Percentiles rank a stretch among this genome's conserved stretches.
Conservation (phyloP, 805 yeast species). For the Suhomyces kilbournensis region DNA sequence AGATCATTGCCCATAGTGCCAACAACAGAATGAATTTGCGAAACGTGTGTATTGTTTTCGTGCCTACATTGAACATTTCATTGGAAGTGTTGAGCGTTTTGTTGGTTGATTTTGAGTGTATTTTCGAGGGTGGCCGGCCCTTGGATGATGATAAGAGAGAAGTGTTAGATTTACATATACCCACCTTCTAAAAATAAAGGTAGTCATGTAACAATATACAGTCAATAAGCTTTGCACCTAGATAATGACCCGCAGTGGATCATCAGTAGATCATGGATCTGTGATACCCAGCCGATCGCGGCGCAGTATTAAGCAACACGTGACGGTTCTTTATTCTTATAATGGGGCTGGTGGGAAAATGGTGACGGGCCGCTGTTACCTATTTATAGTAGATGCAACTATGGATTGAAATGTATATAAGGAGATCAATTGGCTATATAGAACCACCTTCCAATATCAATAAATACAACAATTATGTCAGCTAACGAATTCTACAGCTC, state of each 20-base stretch:
- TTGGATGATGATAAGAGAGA: constrained; percentile 43
- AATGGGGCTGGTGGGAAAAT: background rate
- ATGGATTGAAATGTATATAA: background rate
- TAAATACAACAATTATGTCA: constrained; percentile 13
- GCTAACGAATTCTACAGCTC: constrained; percentile 28
- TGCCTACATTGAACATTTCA: constrained; percentile 73
- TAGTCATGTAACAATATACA: too few species aligned
- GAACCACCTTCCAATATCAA: too few species aligned
- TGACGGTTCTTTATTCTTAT: background rate
- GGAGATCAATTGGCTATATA: background rate
- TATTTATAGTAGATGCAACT: background rate
- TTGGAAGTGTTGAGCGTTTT: constrained; percentile 57
- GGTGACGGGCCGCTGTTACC: background rate
- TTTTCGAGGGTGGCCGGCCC: constrained; percentile 55
- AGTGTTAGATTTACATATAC: constrained; percentile 51
- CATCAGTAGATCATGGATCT: background rate
- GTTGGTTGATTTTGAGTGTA: constrained; percentile 58
- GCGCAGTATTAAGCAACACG: background rate
- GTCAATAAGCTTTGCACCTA: too few species aligned
- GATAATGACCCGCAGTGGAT: too few species aligned
- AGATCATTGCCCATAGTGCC: constrained; percentile 58
- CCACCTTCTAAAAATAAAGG: too few species aligned
- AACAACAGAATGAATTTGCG: constrained; percentile 80
- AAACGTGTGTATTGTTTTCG: constrained; percentile 76
- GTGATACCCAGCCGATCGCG: background rate